A percentile compares a stretch with the other conserved stretches of the same genome.
Conservation (phyloP, 495 filamentous ascomycete species). For the Penicillium arizonense region DNA sequence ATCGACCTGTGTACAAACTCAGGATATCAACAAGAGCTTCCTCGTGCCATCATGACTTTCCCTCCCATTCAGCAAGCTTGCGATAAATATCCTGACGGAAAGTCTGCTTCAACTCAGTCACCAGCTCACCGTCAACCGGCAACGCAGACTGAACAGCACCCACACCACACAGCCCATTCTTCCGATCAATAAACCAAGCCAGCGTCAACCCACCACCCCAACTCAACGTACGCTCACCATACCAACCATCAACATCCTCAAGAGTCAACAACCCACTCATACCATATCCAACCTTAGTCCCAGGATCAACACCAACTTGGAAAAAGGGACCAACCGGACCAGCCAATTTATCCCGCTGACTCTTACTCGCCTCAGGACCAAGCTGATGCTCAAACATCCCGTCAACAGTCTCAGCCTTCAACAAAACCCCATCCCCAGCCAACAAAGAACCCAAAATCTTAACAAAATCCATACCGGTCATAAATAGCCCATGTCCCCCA, state of each 20-base stretch:
- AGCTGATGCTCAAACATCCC: slow-evolving; percentile 55
- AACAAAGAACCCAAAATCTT: slow-evolving; percentile 52
- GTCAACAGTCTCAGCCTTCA: slow-evolving; percentile 40
- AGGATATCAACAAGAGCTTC: too few species aligned
- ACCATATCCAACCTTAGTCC: slow-evolving; percentile 23
- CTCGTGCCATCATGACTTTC: not conserved
- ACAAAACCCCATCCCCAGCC: slow-evolving; percentile 40
- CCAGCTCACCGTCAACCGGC: slow-evolving; percentile 28
- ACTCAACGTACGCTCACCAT: slow-evolving; percentile 37
- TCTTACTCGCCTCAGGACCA: slow-evolving; percentile 16
- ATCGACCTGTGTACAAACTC: too few species aligned
- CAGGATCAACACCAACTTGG: slow-evolving; percentile 23
- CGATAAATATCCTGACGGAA: slow-evolving; percentile 44
- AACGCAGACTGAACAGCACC: slow-evolving; percentile 37
- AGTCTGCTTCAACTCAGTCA: slow-evolving; percentile 36
- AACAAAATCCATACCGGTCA: slow-evolving; percentile 43
- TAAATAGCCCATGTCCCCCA: slow-evolving; percentile 55
- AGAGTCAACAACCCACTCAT: slow-evolving; percentile 28
- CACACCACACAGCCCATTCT: slow-evolving; percentile 43
- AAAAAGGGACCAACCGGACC: slow-evolving; percentile 26
- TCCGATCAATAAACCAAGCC: slow-evolving; percentile 46
- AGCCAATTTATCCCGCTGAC: slow-evolving; percentile 14
- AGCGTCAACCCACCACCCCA: slow-evolving; percentile 40
- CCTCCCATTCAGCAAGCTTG: slow-evolving; percentile 23
- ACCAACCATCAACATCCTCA: slow-evolving; percentile 36